Conservation (phyloP, 2,329 filamentous ascomycete genomes). For the Aspergillus persii region DNA sequence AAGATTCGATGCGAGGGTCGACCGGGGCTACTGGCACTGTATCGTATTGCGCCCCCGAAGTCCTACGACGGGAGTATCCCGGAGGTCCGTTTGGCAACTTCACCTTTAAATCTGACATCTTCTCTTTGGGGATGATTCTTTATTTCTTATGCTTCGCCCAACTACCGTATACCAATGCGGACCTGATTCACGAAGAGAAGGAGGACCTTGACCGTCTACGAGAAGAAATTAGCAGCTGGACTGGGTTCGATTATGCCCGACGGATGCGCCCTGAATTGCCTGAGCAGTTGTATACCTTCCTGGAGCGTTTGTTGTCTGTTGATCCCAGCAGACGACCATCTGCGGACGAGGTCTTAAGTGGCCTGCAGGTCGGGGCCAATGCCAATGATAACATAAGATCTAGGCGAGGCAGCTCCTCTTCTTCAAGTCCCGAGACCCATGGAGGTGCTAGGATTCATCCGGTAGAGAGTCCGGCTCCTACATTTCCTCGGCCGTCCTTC, state of each 20-base stretch:
- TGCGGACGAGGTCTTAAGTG: constrained; percentile 78
- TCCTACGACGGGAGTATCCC: constrained; percentile 64
- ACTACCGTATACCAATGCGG: constrained; percentile 80
- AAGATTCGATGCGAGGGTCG: constrained; percentile 77
- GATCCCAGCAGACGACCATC: constrained; percentile 75
- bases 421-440: constrained; percentile 32
- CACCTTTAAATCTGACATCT: constrained; percentile 96
- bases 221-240: constrained; percentile 82
- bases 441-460: constrained; percentile 38
- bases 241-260: constrained; percentile 77
- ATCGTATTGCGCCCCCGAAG: constrained; percentile 95
- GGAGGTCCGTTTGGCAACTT: constrained; percentile 83
- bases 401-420: constrained; percentile 30
- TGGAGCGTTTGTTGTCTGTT: constrained; percentile 77
- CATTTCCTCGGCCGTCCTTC: constrained; percentile 25
- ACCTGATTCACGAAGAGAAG: constrained; percentile 82
- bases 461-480: constrained; percentile 35
- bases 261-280: constrained; percentile 78
- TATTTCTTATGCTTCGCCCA: constrained; percentile 96
- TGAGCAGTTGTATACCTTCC: constrained; percentile 76
- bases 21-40: constrained; percentile 95
- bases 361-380: constrained; percentile 66
- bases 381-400: constrained; percentile 47
- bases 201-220: constrained; percentile 85
- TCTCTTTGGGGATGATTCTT: constrained; percentile 95